Evolutionary conservation across 2,329 filamentous ascomycete genomes (phyloP).

Genomic region (Aspergillus brunneoviolaceus): DNA sequence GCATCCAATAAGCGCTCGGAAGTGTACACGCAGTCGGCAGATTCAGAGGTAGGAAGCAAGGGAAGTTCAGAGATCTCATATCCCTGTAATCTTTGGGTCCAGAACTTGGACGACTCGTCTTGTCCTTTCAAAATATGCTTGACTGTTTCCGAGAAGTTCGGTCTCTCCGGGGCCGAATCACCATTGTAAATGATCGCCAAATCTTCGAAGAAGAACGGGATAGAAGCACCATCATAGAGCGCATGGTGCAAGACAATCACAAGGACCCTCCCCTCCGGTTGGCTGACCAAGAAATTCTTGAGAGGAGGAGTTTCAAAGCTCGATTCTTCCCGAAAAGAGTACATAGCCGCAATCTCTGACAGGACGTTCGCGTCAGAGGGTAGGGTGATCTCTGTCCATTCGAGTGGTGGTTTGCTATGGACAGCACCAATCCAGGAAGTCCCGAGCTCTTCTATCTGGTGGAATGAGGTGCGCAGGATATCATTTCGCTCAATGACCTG

Average conservation of each 20-base stretch:
- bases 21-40: constrained; percentile 19
- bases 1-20: constrained; percentile 20
- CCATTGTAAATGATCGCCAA: constrained; percentile 62
- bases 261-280: constrained; percentile 38
- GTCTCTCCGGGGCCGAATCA: constrained; percentile 10
- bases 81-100: constrained; percentile 23
- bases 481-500: constrained; percentile 53
- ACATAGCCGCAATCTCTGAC: constrained; percentile 12
- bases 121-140: constrained; percentile 49
- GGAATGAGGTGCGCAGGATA: constrained; percentile 63
- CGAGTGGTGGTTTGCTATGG: constrained; percentile 20
- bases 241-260: constrained; percentile 75
- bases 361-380: constrained; percentile 16
- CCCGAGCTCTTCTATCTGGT: constrained; percentile 22
- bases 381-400: constrained; percentile 22
- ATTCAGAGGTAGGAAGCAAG: constrained; percentile 11
- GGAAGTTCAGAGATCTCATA: constrained; percentile 25
- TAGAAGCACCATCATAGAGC: constrained; percentile 81
- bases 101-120: constrained; percentile 42
- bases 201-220: constrained; percentile 69
- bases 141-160: constrained; percentile 51
- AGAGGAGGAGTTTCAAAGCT: constrained; percentile 33
- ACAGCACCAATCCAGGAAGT: constrained; percentile 30
- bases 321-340: constrained; percentile 19
- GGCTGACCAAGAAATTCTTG: constrained; percentile 32